Evolutionary conservation across 2,329 filamentous ascomycete genomes (phyloP), one percentile per base, ranked within the genome.

Genomic region (Arthroderma sp.): DNA sequence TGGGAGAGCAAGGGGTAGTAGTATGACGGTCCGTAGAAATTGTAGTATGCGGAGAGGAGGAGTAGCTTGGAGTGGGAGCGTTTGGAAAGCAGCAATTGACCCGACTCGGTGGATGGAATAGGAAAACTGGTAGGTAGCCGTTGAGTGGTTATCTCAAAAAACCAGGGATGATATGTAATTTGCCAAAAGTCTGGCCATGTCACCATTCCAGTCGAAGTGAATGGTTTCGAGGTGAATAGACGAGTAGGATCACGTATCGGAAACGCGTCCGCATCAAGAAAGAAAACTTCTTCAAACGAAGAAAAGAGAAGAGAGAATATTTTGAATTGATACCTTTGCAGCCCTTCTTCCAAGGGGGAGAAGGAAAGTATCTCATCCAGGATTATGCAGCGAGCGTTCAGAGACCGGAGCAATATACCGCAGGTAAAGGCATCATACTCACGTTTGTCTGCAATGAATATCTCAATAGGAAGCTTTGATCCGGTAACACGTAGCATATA

Each of bases 211-310:
- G 72, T 74, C 1, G 76, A 75, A 4, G 62, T 71, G 66, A 78
- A 83, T 0, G 79, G 78, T 38, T 79, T 74, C 1, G 72, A 68
- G n/a, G 73, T 67, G 61, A 83, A 78, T 13, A 83, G 66, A 2
- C 66, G 59, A 23, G 70, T 69, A 0, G 76, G 75, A 55, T 77
- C 70, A 47, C 72, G 69, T 23, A 76, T 65, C 11, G 80, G 79
- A 63, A 81, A 80, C 60, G 74, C 74, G 63, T 82, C 80, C 57
- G 78, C 77, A 63, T 83, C 81, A 63, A 83, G 75, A 67, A 80
- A 81, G 17, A 83, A 71, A 9, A 81, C 74, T 56, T 81, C 74
- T 63, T 81, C 77, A 61, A 82, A 83, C 2, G 79, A 77, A 1
- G 80, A 81, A 60, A 82, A 78, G 2, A 83, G 69, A 17, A 83